phyloP scores from a whole-genome alignment of 495 filamentous ascomycete genomes.

The Penicillium daleae region DNA sequence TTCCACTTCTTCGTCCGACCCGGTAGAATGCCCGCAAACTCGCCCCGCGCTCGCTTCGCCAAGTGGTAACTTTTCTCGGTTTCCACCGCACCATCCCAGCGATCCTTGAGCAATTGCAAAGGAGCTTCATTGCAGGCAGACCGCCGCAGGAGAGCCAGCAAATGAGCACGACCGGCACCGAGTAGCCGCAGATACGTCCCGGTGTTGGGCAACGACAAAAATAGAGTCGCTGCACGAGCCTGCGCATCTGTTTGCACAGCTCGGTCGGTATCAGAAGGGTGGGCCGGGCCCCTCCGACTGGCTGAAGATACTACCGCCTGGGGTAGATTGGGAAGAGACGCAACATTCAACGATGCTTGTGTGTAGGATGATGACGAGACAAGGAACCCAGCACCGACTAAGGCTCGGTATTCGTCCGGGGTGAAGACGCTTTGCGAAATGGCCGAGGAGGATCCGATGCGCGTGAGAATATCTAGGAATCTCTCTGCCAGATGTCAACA shows the following conservation, averaged over 20 bases:
- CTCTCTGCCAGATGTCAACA: slow-evolving; percentile 39
- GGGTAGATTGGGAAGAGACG: slow-evolving; percentile 56
- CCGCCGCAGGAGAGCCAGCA: slow-evolving; percentile 67
- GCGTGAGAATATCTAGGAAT: slow-evolving; percentile 58
- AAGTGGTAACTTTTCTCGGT: slow-evolving; percentile 57
- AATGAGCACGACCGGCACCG: slow-evolving; percentile 64
- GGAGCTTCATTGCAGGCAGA: slow-evolving; percentile 67
- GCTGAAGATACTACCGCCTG: slow-evolving; percentile 62
- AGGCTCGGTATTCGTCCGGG: slow-evolving; percentile 54
- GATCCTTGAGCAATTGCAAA: slow-evolving; percentile 66
- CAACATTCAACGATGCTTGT: slow-evolving; percentile 50
- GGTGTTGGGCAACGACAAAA: slow-evolving; percentile 71
- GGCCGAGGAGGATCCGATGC: slow-evolving; percentile 56
- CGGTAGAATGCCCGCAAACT: slow-evolving; percentile 70
- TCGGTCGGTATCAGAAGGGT: slow-evolving; percentile 18
- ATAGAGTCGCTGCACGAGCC: slow-evolving; percentile 48
- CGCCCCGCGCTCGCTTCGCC: slow-evolving; percentile 68
- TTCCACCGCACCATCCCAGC: slow-evolving; percentile 79
- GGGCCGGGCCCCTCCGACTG: slow-evolving; percentile 30
- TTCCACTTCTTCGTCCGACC: slow-evolving; percentile 82
- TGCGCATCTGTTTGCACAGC: slow-evolving; percentile 32
- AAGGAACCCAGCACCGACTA: slow-evolving; percentile 75
- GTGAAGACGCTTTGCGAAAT: slow-evolving; percentile 54
- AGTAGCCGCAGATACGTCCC: slow-evolving; percentile 77
- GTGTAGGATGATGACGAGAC: slow-evolving; percentile 56